These are phyloP conservation scores for Harringtonia aguacate DNA, from an alignment of 2,329 filamentous ascomycete genomes.

Conservation along the genomic window DNA sequence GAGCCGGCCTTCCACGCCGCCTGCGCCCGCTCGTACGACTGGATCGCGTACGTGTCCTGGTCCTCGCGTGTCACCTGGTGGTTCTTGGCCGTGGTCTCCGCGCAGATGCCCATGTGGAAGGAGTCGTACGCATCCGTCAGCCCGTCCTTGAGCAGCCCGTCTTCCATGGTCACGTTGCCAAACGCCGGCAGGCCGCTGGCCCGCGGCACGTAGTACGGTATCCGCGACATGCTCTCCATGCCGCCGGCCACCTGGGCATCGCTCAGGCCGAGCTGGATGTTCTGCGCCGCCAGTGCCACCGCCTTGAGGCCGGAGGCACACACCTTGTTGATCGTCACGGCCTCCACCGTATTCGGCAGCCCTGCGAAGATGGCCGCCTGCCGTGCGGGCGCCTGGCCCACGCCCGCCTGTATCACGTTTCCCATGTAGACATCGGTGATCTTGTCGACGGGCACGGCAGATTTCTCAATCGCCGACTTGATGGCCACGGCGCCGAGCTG, in stretches of 20 bases:
- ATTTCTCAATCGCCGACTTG: slow-evolving; percentile 80
- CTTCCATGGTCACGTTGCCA: slow-evolving; percentile 77
- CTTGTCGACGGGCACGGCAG: slow-evolving; percentile 66
- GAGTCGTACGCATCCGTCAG: slow-evolving; percentile 94
- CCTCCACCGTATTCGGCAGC: slow-evolving; percentile 69
- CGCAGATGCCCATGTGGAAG: slow-evolving; percentile 96
- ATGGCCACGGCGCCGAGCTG: slow-evolving; percentile 84
- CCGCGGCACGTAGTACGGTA: slow-evolving; percentile 81
- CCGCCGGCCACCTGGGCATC: slow-evolving; percentile 88
- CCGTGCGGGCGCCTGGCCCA: slow-evolving; percentile 84
- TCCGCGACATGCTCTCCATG: slow-evolving; percentile 96
- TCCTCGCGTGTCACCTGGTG: slow-evolving; percentile 68
- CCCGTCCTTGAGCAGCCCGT: slow-evolving; percentile 89
- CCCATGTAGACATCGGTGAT: slow-evolving; percentile 97
- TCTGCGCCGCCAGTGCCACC: slow-evolving; percentile 80
- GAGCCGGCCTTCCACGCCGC: slow-evolving; percentile 73
- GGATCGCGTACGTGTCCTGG: slow-evolving; percentile 85
- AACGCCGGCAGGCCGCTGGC: slow-evolving; percentile 76
- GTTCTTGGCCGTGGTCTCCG: slow-evolving; percentile 89
- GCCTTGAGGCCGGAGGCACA: slow-evolving; percentile 94
- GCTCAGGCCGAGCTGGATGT: slow-evolving; percentile 83
- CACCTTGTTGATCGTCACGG: slow-evolving; percentile 94
- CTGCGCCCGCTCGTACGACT: slow-evolving; percentile 81
- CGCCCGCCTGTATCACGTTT: slow-evolving; percentile 74
- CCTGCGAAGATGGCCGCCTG: slow-evolving; percentile 87